Percentiles rank a stretch among this genome's conserved stretches.
These are phyloP conservation scores for Thymus quinquecostatus DNA, from an alignment of 257 asterid genomes.

Conservation along the genomic window DNA sequence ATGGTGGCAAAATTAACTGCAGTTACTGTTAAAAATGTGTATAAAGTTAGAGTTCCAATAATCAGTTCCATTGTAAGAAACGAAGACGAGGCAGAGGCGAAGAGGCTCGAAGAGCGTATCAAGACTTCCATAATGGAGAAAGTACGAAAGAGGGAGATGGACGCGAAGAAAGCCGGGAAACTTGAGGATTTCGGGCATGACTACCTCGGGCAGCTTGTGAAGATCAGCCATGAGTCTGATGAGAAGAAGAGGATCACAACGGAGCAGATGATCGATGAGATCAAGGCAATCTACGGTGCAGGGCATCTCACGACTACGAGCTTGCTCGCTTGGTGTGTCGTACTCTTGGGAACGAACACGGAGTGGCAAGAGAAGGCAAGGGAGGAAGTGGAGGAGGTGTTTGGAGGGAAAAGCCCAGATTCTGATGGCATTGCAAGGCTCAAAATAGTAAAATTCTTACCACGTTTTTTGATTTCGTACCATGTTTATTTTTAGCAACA, in stretches of 20 bases:
- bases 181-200: constrained; percentile 41
- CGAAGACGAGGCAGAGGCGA: constrained; percentile 61
- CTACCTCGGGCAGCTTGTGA: constrained; percentile 58
- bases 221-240: constrained; percentile 38
- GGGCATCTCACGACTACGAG: constrained; percentile 54
- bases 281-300: constrained; percentile 48
- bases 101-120: constrained; percentile 48
- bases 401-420: constrained; percentile 43
- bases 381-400: constrained; percentile 42
- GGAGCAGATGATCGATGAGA: constrained; percentile 60
- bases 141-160: constrained; percentile 44
- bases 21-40: constrained; percentile 37
- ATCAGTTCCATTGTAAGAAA: constrained; percentile 46
- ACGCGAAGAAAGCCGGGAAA: constrained; percentile 4
- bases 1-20: constrained; percentile 43
- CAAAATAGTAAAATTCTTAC: constrained; percentile 42
- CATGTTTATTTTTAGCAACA: background rate
- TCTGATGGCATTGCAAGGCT: constrained; percentile 61
- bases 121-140: constrained; percentile 53
- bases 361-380: constrained; percentile 76
- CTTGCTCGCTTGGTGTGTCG: constrained; percentile 54
- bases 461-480: background rate
- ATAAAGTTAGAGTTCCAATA: constrained; percentile 38
- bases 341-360: constrained; percentile 51
- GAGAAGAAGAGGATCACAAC: constrained; percentile 45